These are phyloP conservation scores for Neocucurbitaria cava DNA, from an alignment of 2,329 filamentous ascomycete species.

Conservation along the genomic window DNA sequence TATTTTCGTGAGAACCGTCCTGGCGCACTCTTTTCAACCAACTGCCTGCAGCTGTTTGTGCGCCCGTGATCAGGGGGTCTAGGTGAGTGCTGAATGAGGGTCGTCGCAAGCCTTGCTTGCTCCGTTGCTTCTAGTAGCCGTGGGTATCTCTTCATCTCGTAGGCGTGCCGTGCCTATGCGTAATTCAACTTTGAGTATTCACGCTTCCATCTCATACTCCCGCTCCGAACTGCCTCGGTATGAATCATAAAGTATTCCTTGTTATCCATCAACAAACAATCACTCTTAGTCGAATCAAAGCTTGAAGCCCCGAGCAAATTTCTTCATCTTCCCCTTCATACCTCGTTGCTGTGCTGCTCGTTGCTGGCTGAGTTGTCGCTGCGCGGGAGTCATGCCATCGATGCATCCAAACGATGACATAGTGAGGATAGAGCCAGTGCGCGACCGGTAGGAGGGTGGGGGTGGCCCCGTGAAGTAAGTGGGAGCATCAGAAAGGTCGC, in stretches of 20 bases:
- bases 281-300: constrained; percentile 18
- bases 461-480: constrained; percentile 41
- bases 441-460: constrained; percentile 45
- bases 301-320: constrained; percentile 30
- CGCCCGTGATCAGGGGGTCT: background rate
- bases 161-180: background rate
- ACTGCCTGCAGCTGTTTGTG: background rate
- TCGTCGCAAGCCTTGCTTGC: background rate
- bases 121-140: too few relatives aligned
- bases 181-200: background rate
- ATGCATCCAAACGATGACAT: constrained; percentile 47
- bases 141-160: background rate
- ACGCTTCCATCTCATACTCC: background rate
- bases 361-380: constrained; percentile 36
- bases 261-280: too few relatives aligned
- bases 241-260: background rate
- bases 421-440: constrained; percentile 35
- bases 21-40: background rate
- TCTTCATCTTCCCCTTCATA: constrained; percentile 38
- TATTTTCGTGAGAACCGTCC: background rate
- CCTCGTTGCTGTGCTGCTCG: constrained; percentile 27
- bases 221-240: background rate
- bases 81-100: background rate
- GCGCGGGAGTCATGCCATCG: constrained; percentile 39
- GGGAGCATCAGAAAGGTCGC: constrained; percentile 41